Evolutionary conservation across 148 eudicot species (phyloP).

Genomic region (Amaranthus cruentus): DNA sequence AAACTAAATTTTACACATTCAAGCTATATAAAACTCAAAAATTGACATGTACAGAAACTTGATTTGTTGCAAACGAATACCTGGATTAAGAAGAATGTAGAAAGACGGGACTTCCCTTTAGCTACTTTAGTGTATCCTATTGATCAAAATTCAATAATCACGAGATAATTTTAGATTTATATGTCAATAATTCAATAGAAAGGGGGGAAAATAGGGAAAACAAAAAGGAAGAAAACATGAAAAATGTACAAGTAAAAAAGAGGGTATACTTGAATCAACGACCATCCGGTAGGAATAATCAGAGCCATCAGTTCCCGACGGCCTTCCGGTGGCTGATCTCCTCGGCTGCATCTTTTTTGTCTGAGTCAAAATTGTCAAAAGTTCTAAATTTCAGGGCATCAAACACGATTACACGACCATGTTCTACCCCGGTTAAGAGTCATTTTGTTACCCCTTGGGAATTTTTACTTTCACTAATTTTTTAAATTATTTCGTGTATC

Average conservation of each 20-base stretch:
- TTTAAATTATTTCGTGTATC: too few species aligned
- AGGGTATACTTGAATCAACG: constrained; percentile 58
- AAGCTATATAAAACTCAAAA: not conserved
- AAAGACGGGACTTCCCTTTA: constrained; percentile 52
- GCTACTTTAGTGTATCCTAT: constrained; percentile 81
- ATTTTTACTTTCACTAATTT: too few species aligned
- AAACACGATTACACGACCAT: too few species aligned
- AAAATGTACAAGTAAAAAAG: not conserved
- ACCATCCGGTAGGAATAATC: constrained; percentile 93
- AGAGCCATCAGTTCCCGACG: constrained; percentile 86
- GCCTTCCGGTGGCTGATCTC: constrained; percentile 48
- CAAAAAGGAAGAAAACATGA: not conserved
- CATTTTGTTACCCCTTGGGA: too few species aligned
- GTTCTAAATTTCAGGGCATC: too few species aligned
- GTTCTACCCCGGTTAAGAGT: too few species aligned
- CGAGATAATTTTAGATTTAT: constrained; percentile 4
- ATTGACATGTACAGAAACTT: not conserved
- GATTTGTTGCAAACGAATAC: constrained; percentile 19
- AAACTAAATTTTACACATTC: too few species aligned
- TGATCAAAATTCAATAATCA: constrained; percentile 8
- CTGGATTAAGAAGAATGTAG: constrained; percentile 44
- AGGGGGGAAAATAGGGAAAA: not conserved
- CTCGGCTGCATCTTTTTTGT: constrained; percentile 56
- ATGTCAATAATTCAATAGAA: not conserved
- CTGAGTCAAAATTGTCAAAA: not conserved